Evolutionary conservation across 495 filamentous ascomycete genomes (phyloP).

Genomic region (Annulohypoxylon moriforme): DNA sequence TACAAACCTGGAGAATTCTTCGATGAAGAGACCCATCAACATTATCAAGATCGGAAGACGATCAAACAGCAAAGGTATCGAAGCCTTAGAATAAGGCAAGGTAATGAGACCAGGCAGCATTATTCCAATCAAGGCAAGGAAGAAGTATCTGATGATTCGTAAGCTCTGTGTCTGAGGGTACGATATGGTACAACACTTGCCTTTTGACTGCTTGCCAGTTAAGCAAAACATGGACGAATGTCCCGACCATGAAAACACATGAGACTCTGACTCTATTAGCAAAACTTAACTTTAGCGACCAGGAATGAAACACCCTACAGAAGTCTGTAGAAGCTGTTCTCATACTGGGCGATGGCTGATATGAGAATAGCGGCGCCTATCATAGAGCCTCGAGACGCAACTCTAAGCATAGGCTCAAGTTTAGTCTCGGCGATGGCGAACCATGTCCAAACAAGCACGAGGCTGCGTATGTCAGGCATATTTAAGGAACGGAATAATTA

Average conservation of each 20-base stretch:
- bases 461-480: not conserved
- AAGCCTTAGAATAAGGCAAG: slow-evolving; percentile 13
- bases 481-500: not conserved
- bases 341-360: slow-evolving; percentile 40
- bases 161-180: slow-evolving; percentile 5
- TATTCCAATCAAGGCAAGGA: slow-evolving; percentile 14
- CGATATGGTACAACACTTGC: not conserved
- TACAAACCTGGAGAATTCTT: slow-evolving; percentile 36
- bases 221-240: slow-evolving; percentile 14
- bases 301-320: slow-evolving; percentile 44
- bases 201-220: slow-evolving; percentile 27
- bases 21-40: slow-evolving; percentile 24
- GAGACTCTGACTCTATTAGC: slow-evolving; percentile 28
- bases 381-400: slow-evolving; percentile 50
- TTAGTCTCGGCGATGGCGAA: not conserved
- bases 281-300: slow-evolving; percentile 18
- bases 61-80: slow-evolving; percentile 8
- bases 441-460: not conserved
- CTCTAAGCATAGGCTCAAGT: slow-evolving; percentile 30
- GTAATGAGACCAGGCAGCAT: not conserved
- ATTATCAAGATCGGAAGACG: slow-evolving; percentile 21
- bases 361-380: slow-evolving; percentile 49
- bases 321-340: slow-evolving; percentile 41
- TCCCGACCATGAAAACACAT: slow-evolving; percentile 22
- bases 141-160: slow-evolving; percentile 22